These are phyloP conservation scores for Nitzschia inconspicua DNA, from an alignment of 108 stramenopile genomes.

Conservation along the genomic window DNA sequence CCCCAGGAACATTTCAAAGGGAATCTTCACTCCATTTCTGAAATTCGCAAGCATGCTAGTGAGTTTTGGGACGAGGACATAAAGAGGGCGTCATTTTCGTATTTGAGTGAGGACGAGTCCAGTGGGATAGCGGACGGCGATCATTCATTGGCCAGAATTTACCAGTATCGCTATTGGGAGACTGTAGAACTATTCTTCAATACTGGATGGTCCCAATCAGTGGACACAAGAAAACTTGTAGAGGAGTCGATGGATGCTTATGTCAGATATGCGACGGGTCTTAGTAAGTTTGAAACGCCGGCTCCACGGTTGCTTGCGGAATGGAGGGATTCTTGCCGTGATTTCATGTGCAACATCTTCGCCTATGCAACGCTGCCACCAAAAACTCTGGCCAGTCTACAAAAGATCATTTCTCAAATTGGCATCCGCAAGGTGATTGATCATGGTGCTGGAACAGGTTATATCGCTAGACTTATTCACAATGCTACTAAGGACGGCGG, in stretches of 20 bases:
- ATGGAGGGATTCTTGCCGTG: conserved; percentile 67
- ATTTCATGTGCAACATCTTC: conserved; percentile 55
- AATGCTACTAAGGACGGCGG: not conserved
- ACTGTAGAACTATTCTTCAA: conserved; percentile 22
- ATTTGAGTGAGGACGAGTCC: not conserved
- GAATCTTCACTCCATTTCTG: not conserved
- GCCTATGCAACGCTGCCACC: conserved; percentile 52
- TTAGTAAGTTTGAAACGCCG: conserved; percentile 42
- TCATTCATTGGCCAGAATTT: conserved; percentile 27
- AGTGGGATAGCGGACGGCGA: not conserved
- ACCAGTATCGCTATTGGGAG: conserved; percentile 27
- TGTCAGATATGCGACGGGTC: not conserved
- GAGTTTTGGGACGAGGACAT: not conserved
- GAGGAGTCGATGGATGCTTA: not conserved
- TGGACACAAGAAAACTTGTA: conserved; percentile 1
- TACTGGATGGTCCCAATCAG: conserved; percentile 9
- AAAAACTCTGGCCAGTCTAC: not conserved
- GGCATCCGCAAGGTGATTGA: conserved; percentile 26
- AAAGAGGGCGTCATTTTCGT: not conserved
- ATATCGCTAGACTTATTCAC: conserved; percentile 38
- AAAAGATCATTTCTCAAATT: not conserved
- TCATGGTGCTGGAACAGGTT: conserved; percentile 63
- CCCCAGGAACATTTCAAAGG: conserved; percentile 31
- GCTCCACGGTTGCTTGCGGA: conserved; percentile 37
- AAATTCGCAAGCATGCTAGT: not conserved